Evolutionary conservation across 805 yeast species (phyloP).

Genomic region (Wickerhamomyces tratensis): DNA sequence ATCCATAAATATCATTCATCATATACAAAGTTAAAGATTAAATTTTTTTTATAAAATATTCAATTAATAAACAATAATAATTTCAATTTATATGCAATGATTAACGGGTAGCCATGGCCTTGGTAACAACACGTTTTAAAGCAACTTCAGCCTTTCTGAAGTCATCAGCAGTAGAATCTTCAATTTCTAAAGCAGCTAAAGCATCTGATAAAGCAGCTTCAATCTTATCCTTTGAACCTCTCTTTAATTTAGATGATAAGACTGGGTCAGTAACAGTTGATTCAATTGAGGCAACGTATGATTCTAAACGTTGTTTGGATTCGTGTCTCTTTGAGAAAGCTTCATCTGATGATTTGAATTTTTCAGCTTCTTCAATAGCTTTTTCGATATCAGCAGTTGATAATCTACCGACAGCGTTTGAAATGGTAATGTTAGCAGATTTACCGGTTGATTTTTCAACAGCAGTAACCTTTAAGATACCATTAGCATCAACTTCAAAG

Average conservation of each 20-base stretch:
- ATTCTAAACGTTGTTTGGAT: slow-evolving; percentile 98
- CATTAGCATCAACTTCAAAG: slow-evolving; percentile 98
- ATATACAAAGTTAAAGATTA: not conserved
- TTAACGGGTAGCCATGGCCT: slow-evolving; percentile 98
- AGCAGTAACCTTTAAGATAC: slow-evolving; percentile 98
- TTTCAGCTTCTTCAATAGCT: slow-evolving; percentile 98
- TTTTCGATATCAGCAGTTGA: slow-evolving; percentile 94
- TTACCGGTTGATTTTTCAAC: slow-evolving; percentile 98
- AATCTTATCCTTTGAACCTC: slow-evolving; percentile 93
- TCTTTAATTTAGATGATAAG: slow-evolving; percentile 94
- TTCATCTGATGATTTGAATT: slow-evolving; percentile 97
- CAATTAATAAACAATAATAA: too few species aligned
- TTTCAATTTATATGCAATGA: slow-evolving; percentile 1
- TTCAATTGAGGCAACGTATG: slow-evolving; percentile 94
- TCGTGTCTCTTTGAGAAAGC: slow-evolving; percentile 99
- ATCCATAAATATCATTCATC: not conserved
- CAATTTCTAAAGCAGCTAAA: slow-evolving; percentile 93
- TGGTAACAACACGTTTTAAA: slow-evolving; percentile 98
- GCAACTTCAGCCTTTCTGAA: slow-evolving; percentile 98
- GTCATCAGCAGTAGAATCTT: slow-evolving; percentile 95
- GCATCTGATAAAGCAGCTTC: slow-evolving; percentile 98
- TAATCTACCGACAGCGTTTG: slow-evolving; percentile 98
- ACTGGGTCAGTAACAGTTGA: slow-evolving; percentile 97
- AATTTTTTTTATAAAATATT: not conserved
- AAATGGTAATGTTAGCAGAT: slow-evolving; percentile 96